phyloP scores from a whole-genome alignment of 768 basidiomycete genomes.

The Flagelloscypha sp. region DNA sequence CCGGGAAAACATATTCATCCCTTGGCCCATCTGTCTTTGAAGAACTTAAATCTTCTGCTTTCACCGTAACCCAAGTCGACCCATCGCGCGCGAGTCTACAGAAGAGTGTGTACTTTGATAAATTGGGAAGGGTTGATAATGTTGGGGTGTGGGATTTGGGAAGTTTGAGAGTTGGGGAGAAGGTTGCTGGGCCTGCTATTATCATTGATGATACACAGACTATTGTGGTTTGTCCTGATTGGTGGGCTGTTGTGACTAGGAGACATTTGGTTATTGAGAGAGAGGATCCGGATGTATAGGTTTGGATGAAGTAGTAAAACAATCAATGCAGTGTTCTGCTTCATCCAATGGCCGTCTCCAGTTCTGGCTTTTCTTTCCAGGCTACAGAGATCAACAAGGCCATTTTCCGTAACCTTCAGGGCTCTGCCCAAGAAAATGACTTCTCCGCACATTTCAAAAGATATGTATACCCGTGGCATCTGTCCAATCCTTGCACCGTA shows the following conservation, averaged over 20 bases:
- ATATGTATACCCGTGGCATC: too few species aligned
- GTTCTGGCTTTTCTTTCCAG: too few species aligned
- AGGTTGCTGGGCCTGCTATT: constrained; percentile 80
- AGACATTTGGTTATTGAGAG: constrained; percentile 50
- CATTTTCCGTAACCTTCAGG: too few species aligned
- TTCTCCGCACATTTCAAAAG: too few species aligned
- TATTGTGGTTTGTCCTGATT: constrained; percentile 75
- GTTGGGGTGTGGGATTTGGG: constrained; percentile 77
- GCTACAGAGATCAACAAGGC: too few species aligned
- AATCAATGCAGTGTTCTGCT: too few species aligned
- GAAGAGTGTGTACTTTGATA: constrained; percentile 82
- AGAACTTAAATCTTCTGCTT: constrained; percentile 46
- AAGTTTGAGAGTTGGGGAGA: constrained; percentile 58
- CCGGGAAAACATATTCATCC: constrained; percentile 82
- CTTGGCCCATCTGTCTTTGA: constrained; percentile 73
- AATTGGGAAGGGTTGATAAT: constrained; percentile 61
- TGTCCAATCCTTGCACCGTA: too few species aligned
- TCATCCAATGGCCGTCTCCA: too few species aligned
- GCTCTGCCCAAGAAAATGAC: too few species aligned
- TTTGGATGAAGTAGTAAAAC: too few species aligned
- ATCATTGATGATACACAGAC: constrained; percentile 95
- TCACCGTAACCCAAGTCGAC: constrained; percentile 36
- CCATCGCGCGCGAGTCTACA: too few species aligned
- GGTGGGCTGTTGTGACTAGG: constrained; percentile 56
- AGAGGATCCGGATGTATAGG: too few species aligned